Evolutionary conservation across 192 early-diverging fungal species (phyloP), one percentile per base, ranked within the genome.

Genomic region (Bifiguratus adelaidae): DNA sequence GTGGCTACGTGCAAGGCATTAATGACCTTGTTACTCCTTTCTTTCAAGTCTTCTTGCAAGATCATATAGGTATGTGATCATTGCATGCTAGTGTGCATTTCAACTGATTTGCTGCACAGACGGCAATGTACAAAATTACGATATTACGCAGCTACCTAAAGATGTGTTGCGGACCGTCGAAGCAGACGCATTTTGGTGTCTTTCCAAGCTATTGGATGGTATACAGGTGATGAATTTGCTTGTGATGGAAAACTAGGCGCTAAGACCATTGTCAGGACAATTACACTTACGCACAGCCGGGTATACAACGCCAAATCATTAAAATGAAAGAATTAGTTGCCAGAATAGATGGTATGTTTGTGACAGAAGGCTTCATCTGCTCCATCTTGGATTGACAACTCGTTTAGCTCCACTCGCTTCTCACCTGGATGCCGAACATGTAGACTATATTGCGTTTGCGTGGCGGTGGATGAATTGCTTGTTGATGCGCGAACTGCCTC

Each of bases 381-480:
- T 19, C 30, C 28, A 3, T 32, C 21, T 38, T 29, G 29, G 21
- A 13, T 6, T 25, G 47, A 25, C 53, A 24, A 19, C 7, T 65
- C 23, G 23, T 41, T 3, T 42, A 86, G 89, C 77, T 19, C 81
- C 76, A 30, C 63, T 99, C 41, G 78, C 84, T 16, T 50, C 55
- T 19, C 96, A 99, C 55, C 75, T 99, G 29, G 79, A 83, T 46
- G 55, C 69, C 5, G 84, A 99, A 67, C 84, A 86, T 37, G 73
- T 99, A 18, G 92, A 99, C 54, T 99, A 94, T 58, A 92, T 99
- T 43, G 94, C 97, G 65, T 97, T 99, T 72, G 89, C 96, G 6
- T 99, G 97, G 58, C 77, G 96, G 40, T 99, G 96, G 96, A 94
- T 97, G 81, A 99, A 99, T 68, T 99, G 96, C 63, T 56, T 99